Percentiles rank a stretch among this genome's conserved stretches.
Evolutionary conservation across 306 rosid genomes (phyloP).

Genomic region (Vigna hirtella): DNA sequence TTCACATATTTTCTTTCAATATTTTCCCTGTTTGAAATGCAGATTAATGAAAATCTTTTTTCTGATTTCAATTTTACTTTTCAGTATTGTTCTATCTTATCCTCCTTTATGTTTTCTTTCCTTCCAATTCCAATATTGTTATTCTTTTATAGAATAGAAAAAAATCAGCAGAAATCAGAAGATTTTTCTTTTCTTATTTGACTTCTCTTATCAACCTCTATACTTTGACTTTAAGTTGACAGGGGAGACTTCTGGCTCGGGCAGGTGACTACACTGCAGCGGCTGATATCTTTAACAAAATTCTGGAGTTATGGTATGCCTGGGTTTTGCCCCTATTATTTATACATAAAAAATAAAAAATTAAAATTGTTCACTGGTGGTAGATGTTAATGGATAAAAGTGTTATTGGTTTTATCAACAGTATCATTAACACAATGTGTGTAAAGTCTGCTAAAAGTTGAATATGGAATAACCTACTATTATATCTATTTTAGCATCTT

Average conservation of each 20-base stretch:
- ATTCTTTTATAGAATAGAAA: conserved; percentile 1
- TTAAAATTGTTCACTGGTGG: conserved; percentile 32
- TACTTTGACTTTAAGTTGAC: conserved; percentile 97
- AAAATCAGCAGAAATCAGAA: background rate
- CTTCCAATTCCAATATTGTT: background rate
- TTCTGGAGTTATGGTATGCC: conserved; percentile 84
- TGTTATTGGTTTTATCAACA: conserved; percentile 12
- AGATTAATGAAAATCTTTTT: conserved; percentile 2
- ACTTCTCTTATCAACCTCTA: conserved; percentile 71
- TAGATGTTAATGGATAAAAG: conserved; percentile 15
- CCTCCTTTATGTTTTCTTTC: conserved; percentile 19
- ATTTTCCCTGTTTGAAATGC: conserved; percentile 18
- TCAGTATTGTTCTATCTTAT: conserved; percentile 1
- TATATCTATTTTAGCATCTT: background rate
- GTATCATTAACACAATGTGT: background rate
- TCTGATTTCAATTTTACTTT: background rate
- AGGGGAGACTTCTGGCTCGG: conserved; percentile 99
- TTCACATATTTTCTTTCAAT: conserved; percentile 17
- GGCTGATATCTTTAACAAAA: conserved; percentile 70
- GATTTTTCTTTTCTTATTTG: conserved; percentile 43
- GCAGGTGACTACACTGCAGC: conserved; percentile 87
- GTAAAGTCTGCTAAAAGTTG: conserved; percentile 24
- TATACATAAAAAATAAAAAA: conserved; percentile 25
- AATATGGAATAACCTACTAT: background rate
- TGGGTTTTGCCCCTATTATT: conserved; percentile 22